Conservation (phyloP, 78 protist genomes). For the Chrysochromulina parva region DNA sequence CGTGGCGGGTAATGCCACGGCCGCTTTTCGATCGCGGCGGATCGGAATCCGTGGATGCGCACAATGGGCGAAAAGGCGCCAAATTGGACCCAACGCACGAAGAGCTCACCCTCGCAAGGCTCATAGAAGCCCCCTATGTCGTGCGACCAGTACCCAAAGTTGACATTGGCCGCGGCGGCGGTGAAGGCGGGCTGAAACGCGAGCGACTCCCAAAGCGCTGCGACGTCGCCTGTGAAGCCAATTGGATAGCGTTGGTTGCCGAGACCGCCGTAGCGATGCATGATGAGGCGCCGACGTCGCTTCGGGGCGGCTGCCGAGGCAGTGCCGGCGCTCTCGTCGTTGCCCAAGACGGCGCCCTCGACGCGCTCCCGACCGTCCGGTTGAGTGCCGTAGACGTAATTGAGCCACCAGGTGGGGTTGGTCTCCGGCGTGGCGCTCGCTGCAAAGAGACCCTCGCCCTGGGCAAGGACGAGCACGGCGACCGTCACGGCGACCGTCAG, state of each 20-base stretch:
- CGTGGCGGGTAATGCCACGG: background rate
- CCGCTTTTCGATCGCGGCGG: background rate
- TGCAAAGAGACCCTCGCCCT: background rate
- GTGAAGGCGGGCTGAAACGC: constrained; percentile 65
- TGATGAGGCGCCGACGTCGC: background rate
- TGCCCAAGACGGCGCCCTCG: background rate
- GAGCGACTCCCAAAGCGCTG: constrained; percentile 47
- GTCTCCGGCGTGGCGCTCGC: background rate
- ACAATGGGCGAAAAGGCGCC: constrained; percentile 50
- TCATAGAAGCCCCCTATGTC: constrained; percentile 54
- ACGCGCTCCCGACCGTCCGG: background rate
- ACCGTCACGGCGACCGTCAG: too few relatives aligned
- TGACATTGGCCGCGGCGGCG: constrained; percentile 58
- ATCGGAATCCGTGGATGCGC: constrained; percentile 40
- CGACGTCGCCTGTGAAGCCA: constrained; percentile 72
- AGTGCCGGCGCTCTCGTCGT: background rate
- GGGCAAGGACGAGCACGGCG: too few relatives aligned
- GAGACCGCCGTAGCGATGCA: constrained; percentile 58
- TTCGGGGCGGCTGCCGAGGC: background rate
- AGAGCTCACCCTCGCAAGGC: background rate
- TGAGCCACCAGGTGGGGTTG: background rate
- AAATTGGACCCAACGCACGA: constrained; percentile 67
- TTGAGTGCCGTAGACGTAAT: background rate
- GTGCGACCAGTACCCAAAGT: constrained; percentile 58
- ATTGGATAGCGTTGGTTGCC: constrained; percentile 62